phyloP scores from a whole-genome alignment of 768 basidiomycete species.

The Termitomyces sp. region DNA sequence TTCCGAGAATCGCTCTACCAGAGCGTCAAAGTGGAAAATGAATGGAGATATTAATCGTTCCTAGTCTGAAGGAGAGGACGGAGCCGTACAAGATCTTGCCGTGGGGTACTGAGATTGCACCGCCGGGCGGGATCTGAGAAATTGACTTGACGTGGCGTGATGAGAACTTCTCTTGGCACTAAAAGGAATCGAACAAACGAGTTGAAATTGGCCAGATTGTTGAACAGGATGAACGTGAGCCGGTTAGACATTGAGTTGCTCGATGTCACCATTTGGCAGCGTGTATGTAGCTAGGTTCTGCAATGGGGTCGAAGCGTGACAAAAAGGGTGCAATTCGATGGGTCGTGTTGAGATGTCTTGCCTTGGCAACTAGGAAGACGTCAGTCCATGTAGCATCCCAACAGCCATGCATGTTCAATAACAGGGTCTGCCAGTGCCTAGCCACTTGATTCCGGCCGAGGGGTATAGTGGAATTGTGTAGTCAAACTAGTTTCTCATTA shows the following conservation, averaged over 20 bases:
- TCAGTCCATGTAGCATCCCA: neutral
- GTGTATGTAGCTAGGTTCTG: neutral
- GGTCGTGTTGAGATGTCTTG: neutral
- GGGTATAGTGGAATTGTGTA: neutral
- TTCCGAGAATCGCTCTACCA: neutral
- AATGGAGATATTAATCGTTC: neutral
- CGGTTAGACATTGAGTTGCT: neutral
- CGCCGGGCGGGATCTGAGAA: neutral
- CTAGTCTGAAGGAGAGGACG: neutral
- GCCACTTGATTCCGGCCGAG: neutral
- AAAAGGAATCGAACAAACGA: neutral
- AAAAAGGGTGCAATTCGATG: neutral
- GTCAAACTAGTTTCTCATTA: neutral
- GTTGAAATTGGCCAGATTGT: neutral
- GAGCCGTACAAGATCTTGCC: neutral
- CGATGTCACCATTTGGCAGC: neutral
- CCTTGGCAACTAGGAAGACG: neutral
- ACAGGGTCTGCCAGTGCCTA: neutral
- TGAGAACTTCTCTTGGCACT: neutral
- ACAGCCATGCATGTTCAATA: neutral
- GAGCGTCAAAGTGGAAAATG: neutral
- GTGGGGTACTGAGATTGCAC: neutral
- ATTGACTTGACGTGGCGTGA: neutral
- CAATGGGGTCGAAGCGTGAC: neutral
- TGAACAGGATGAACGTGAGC: neutral